A percentile compares a stretch with the other conserved stretches of the same genome.
phyloP scores from a whole-genome alignment of 2,329 filamentous ascomycete genomes.

The Cladosporium sp. region DNA sequence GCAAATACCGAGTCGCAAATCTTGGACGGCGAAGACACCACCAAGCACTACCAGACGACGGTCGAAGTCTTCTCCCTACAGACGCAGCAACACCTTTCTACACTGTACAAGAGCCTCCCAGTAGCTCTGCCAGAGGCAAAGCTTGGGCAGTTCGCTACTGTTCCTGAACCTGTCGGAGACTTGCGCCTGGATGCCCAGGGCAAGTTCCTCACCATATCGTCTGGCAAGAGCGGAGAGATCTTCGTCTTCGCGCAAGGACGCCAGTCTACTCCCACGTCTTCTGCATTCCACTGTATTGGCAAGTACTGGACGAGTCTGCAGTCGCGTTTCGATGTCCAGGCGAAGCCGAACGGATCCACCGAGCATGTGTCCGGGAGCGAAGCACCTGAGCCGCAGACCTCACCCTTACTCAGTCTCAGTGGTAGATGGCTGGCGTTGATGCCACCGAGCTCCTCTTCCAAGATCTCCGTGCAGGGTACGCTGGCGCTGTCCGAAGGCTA shows the following conservation, averaged over 20 bases:
- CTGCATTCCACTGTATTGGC: conserved; percentile 61
- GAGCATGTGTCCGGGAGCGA: conserved; percentile 20
- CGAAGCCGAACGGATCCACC: conserved; percentile 23
- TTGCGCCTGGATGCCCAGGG: conserved; percentile 68
- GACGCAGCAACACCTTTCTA: conserved; percentile 64
- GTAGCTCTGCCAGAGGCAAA: conserved; percentile 37
- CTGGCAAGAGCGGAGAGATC: conserved; percentile 78
- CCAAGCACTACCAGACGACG: conserved; percentile 66
- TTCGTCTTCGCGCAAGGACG: conserved; percentile 55
- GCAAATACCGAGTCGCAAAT: conserved; percentile 28
- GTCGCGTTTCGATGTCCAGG: conserved; percentile 13
- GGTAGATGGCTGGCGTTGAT: conserved; percentile 74
- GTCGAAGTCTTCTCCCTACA: conserved; percentile 84
- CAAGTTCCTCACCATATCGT: conserved; percentile 67
- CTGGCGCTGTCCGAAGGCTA: conserved; percentile 46
- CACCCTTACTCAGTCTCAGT: conserved; percentile 62
- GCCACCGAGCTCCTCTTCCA: conserved; percentile 64
- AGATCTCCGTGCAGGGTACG: conserved; percentile 62
- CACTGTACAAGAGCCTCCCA: conserved; percentile 65
- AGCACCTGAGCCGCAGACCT: conserved; percentile 23
- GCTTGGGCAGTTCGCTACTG: conserved; percentile 19
- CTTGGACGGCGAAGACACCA: conserved; percentile 39
- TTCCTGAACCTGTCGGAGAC: conserved; percentile 62
- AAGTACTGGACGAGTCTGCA: conserved; percentile 84
- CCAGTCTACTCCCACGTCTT: conserved; percentile 15